Conservation (phyloP, 768 basidiomycete species). For the Termitomyces titanicus region DNA sequence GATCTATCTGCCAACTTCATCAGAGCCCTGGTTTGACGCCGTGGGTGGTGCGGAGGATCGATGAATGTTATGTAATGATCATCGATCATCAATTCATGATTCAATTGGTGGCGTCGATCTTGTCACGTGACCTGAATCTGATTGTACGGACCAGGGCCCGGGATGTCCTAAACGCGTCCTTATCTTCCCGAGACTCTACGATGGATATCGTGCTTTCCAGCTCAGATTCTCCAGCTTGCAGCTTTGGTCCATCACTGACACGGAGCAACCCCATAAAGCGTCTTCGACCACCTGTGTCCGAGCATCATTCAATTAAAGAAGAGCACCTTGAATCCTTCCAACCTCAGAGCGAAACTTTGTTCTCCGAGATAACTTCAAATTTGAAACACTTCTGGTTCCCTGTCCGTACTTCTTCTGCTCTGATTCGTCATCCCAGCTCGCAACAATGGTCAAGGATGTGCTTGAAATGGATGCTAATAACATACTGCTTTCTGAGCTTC, state of each 20-base stretch:
- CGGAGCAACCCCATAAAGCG: constrained; percentile 39
- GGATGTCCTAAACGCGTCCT: background rate
- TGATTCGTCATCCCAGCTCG: constrained; percentile 17
- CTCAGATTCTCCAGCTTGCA: constrained; percentile 24
- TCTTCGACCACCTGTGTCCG: constrained; percentile 22
- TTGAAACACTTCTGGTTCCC: constrained; percentile 13
- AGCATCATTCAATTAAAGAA: constrained; percentile 7
- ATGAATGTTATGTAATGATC: too few species aligned
- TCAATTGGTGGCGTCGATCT: too few species aligned
- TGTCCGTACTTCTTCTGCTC: constrained; percentile 6
- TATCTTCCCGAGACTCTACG: background rate
- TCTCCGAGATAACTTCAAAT: constrained; percentile 6
- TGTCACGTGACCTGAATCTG: too few species aligned
- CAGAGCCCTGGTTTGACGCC: too few species aligned
- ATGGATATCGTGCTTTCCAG: constrained; percentile 20
- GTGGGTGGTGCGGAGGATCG: too few species aligned
- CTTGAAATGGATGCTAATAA: constrained; percentile 26
- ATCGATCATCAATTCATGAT: too few species aligned
- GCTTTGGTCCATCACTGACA: constrained; percentile 37
- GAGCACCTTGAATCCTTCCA: background rate
- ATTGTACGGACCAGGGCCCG: too few species aligned
- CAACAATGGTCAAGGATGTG: constrained; percentile 27
- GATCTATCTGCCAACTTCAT: too few species aligned
- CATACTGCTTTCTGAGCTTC: constrained; percentile 41
- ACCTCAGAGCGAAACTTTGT: constrained; percentile 10